Conservation (phyloP, 305 asterid genomes). For the Ajuga reptans region DNA sequence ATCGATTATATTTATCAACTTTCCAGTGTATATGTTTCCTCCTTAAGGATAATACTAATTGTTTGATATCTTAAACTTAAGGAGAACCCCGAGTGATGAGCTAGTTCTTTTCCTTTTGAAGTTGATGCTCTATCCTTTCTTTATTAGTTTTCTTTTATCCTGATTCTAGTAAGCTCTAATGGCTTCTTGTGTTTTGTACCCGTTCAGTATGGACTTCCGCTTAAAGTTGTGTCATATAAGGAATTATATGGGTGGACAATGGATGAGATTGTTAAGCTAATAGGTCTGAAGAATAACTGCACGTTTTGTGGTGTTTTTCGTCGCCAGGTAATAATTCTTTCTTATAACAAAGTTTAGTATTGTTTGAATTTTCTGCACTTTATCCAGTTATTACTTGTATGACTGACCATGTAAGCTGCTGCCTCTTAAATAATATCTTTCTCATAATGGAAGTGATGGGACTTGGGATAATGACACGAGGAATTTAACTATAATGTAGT, state of each 20-base stretch:
- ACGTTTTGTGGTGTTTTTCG: slow-evolving; percentile 97
- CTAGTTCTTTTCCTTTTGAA: neutral
- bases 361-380: neutral
- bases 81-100: neutral
- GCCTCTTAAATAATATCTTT: neutral
- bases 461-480: neutral
- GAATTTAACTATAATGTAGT: neutral
- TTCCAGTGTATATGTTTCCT: slow-evolving; percentile 2
- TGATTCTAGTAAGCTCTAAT: slow-evolving; percentile 7
- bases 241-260: slow-evolving; percentile 96
- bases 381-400: neutral
- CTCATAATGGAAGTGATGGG: slow-evolving; percentile 10
- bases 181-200: neutral
- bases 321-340: slow-evolving; percentile 64
- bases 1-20: neutral
- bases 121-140: slow-evolving; percentile 6
- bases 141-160: neutral
- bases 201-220: slow-evolving; percentile 84
- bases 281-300: slow-evolving; percentile 93
- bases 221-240: slow-evolving; percentile 86
- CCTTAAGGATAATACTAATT: neutral
- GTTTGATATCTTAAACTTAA: neutral
- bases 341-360: too few relatives aligned
- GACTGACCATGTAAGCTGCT: neutral
- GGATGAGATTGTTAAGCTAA: slow-evolving; percentile 96